Evolutionary conservation across 441 rosid species (phyloP), one percentile per base, ranked within the genome.

Genomic region (Gossypium laxum): DNA sequence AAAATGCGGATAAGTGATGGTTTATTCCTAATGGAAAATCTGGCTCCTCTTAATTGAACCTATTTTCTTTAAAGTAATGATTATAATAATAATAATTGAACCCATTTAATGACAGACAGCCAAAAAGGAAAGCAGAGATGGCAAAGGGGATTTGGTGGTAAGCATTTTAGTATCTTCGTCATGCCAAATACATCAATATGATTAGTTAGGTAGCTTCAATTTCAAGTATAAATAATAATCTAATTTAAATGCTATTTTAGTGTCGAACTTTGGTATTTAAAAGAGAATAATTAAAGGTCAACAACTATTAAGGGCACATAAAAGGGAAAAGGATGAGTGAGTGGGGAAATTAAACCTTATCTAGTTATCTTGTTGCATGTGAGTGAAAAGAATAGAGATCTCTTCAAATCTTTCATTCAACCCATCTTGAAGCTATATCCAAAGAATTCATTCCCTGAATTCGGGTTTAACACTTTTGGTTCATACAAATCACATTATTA

Each of bases 271-370:
- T 63, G 64, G 38, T 61, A 18, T 38, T 57, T 10, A 18, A 51
- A 69, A 66, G 47, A 41, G 17, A 38, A 45, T 43, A 64, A 43
- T 41, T 64, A 45, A 45, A 22, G 69, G 54, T 21, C 2, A 21
- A 70, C 0, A 43, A 70, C 41, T 22, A 2, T 32, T 51, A 45
- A 6, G 30, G 69, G 47, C 41, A 76, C 55, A 59, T 3, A 30
- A 12, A 1, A 55, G 21, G 0, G 19, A 12, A 64, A 65, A 15
- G 30, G 19, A 14, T 26, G 64, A 64, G 71, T 26, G 67, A 47
- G 75, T 70, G 74, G 61, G 69, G 57, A 1, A 61, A 71, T 18
- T 54, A 18, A 77, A 74, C 78, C 84, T 82, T 85, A 82, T 82
- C 87, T 74, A 56, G 55, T 74, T 78, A 80, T 80, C 78, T 55